phyloP scores from a whole-genome alignment of 2,329 filamentous ascomycete species.

The Xylariales sp. region DNA sequence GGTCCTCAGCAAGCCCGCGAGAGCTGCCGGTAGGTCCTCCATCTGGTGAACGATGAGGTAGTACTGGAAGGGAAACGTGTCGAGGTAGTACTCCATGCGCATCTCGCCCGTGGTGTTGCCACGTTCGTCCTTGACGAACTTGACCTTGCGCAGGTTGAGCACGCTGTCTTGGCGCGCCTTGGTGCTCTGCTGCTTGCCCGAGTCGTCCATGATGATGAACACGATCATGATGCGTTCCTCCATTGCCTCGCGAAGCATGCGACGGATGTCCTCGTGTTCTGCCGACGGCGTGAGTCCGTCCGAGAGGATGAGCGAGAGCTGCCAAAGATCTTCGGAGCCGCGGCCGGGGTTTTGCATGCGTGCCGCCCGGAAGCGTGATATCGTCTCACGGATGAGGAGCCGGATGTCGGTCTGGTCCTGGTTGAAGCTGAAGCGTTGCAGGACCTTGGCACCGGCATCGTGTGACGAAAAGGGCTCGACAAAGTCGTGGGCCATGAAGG shows the following conservation, averaged over 20 bases:
- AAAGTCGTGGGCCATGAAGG: constrained; percentile 83
- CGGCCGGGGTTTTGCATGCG: constrained; percentile 53
- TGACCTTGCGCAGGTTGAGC: constrained; percentile 81
- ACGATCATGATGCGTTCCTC: constrained; percentile 97
- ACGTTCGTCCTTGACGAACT: constrained; percentile 65
- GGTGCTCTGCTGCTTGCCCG: constrained; percentile 38
- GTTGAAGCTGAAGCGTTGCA: constrained; percentile 79
- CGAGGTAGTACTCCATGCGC: constrained; percentile 85
- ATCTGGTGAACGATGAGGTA: constrained; percentile 93
- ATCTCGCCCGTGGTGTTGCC: constrained; percentile 56
- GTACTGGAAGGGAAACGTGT: constrained; percentile 95
- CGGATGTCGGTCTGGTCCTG: constrained; percentile 85
- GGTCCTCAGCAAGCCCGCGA: constrained; percentile 84
- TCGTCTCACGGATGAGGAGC: constrained; percentile 70
- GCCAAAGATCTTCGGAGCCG: constrained; percentile 74
- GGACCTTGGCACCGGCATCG: constrained; percentile 76
- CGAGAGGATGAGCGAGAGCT: constrained; percentile 86
- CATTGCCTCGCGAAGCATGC: constrained; percentile 79
- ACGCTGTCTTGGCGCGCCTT: too few relatives aligned
- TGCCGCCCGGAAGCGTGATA: constrained; percentile 77
- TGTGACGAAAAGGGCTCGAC: constrained; percentile 71
- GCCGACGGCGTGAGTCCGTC: constrained; percentile 84
- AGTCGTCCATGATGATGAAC: constrained; percentile 89
- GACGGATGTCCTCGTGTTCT: constrained; percentile 76
- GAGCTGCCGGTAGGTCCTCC: constrained; percentile 80